Evolutionary conservation across 495 filamentous ascomycete species (phyloP), one percentile per base, ranked within the genome.

Genomic region (Lichina pygmaea): DNA sequence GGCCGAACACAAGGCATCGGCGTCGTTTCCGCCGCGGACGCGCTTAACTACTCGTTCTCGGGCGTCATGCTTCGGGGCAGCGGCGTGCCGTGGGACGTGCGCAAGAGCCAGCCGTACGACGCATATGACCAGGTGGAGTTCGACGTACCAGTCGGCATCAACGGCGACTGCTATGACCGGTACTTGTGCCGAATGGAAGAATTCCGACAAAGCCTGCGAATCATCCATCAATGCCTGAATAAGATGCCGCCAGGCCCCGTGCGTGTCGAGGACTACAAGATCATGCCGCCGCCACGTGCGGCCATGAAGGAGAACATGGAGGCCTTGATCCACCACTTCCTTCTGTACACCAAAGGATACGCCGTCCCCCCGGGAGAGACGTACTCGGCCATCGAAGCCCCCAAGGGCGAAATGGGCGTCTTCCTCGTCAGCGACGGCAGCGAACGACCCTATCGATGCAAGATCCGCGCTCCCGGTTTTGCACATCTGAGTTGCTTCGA

Each of bases 221-320:
- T 99, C 64, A 93, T 99, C 58, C 77, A 92, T 66, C 89, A 99
- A 66, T 95, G 91, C 60, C 63, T 99, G 48, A 95, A 99, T 69
- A 80, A 94, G 70, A 99, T 99, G 83, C 86, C 91, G 13, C 67
- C 82, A 33, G 89, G 89, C 17, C 86, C 89, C 17, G 72, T 95
- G 55, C 73, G 83, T 46, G 85, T 94, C 37, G 89, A 97, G 62
- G 89, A 97, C 64, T 97, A 94, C 70, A 97, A 97, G 70, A 75
- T 99, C 59, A 78, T 80, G n/a, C 89, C 89, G 8, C 89, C 89
- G 37, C 89, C 89, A 11, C 74, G 89, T 55, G 71, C 77, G n/a
- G 91, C 89, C 52, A 99, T 99, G 89, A 99, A 99, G 70, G 89
- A 99, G 70, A 79, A 99, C 64, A 99, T 99, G 91, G 89, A 99